A percentile compares a stretch with the other conserved stretches of the same genome.
Conservation (phyloP, 257 asterid species). For the Nicotiana undulata region DNA sequence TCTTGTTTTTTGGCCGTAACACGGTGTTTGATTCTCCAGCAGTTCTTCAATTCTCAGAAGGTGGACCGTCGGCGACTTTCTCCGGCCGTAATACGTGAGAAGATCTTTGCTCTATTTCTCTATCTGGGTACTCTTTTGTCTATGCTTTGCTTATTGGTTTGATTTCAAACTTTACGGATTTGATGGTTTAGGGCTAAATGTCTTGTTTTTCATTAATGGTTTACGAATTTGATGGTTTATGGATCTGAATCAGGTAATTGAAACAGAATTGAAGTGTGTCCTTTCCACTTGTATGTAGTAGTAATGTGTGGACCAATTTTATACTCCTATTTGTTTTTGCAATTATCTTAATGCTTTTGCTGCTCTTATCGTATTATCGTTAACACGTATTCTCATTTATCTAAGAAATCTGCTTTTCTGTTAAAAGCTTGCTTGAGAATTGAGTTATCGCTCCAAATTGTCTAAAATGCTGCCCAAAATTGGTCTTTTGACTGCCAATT, state of each 20-base stretch:
- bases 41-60: constrained; percentile 50
- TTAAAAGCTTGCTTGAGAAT: background rate
- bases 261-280: too few relatives aligned
- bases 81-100: constrained; percentile 49
- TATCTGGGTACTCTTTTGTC: too few relatives aligned
- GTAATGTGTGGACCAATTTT: too few relatives aligned
- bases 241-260: too few relatives aligned
- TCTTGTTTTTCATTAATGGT: too few relatives aligned
- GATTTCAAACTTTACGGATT: too few relatives aligned
- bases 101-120: constrained; percentile 23
- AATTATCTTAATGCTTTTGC: background rate
- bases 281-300: too few relatives aligned
- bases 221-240: too few relatives aligned
- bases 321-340: too few relatives aligned
- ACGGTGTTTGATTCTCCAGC: constrained; percentile 61
- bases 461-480: background rate
- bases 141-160: too few relatives aligned
- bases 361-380: background rate
- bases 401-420: background rate
- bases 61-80: constrained; percentile 66
- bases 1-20: constrained; percentile 23
- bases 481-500: background rate
- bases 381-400: background rate
- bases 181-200: too few relatives aligned
- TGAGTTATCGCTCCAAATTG: background rate